These are phyloP conservation scores for Phascolomyces articulosus DNA, from an alignment of 371 early-diverging fungal species.

Conservation along the genomic window DNA sequence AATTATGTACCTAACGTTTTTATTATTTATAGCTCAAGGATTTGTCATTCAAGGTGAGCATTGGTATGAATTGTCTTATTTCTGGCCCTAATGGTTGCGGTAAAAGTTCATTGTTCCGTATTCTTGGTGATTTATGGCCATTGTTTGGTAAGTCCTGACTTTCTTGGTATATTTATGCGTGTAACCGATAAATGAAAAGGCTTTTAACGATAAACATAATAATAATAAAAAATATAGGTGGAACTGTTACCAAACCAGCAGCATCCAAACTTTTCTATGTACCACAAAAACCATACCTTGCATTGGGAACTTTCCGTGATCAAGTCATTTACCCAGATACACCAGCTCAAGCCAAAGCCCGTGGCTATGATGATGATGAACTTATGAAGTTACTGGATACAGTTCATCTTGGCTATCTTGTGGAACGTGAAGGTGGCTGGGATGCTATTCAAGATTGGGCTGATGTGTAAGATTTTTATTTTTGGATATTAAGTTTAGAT, in stretches of 20 bases:
- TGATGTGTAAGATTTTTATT: slow-evolving; percentile 54
- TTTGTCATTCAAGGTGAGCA: slow-evolving; percentile 82
- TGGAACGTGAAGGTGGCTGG: slow-evolving; percentile 87
- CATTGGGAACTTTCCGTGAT: slow-evolving; percentile 90
- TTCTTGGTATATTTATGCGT: too few species aligned
- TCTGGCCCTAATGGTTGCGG: slow-evolving; percentile 93
- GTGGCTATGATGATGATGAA: slow-evolving; percentile 64
- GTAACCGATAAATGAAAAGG: too few species aligned
- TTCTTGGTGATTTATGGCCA: slow-evolving; percentile 92
- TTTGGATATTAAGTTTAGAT: background rate
- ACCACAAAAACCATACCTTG: slow-evolving; percentile 93
- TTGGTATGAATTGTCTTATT: slow-evolving; percentile 86
- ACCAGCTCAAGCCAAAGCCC: slow-evolving; percentile 49
- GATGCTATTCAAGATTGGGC: slow-evolving; percentile 84
- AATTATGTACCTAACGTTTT: too few species aligned
- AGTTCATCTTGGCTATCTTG: slow-evolving; percentile 75
- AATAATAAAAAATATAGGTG: slow-evolving; percentile 40
- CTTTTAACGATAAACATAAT: background rate
- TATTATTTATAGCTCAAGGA: slow-evolving; percentile 66
- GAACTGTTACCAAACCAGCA: slow-evolving; percentile 82
- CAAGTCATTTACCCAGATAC: slow-evolving; percentile 87
- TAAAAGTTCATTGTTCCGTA: slow-evolving; percentile 92
- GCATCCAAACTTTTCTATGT: slow-evolving; percentile 87
- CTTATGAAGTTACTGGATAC: slow-evolving; percentile 66
- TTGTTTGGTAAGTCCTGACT: slow-evolving; percentile 55